A percentile compares a stretch with the other conserved stretches of the same genome.
These are phyloP conservation scores for Cystoderma amianthinum DNA, from an alignment of 768 basidiomycete genomes.

Conservation along the genomic window DNA sequence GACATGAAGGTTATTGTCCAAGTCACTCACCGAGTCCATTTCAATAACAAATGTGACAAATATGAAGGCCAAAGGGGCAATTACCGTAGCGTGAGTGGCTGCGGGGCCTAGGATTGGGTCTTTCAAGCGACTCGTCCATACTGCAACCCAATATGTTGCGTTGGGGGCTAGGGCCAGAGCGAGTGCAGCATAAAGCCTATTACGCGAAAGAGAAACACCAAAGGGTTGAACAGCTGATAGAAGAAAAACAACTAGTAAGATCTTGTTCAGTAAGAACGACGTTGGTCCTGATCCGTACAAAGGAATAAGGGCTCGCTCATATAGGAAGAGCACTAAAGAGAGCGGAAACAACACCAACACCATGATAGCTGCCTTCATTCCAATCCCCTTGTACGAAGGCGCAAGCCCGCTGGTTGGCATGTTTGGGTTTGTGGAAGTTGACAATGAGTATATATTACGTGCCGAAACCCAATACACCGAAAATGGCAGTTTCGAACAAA, in stretches of 20 bases:
- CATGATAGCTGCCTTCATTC: not conserved
- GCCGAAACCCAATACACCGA: too few relatives aligned
- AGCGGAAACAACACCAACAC: slow-evolving; percentile 19
- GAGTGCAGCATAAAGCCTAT: slow-evolving; percentile 28
- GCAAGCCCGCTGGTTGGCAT: not conserved
- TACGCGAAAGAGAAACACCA: slow-evolving; percentile 20
- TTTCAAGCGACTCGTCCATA: slow-evolving; percentile 46
- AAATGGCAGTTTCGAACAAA: too few relatives aligned
- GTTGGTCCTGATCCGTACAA: slow-evolving; percentile 62
- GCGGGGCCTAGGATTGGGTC: slow-evolving; percentile 53
- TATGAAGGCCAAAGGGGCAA: slow-evolving; percentile 51
- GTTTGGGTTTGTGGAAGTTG: too few relatives aligned
- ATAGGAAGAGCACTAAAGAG: slow-evolving; percentile 55
- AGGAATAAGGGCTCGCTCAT: slow-evolving; percentile 59
- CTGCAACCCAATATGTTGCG: slow-evolving; percentile 61
- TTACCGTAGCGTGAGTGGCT: slow-evolving; percentile 45
- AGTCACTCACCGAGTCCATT: slow-evolving; percentile 13
- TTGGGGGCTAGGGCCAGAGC: slow-evolving; percentile 45
- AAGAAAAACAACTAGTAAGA: slow-evolving; percentile 25
- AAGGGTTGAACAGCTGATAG: slow-evolving; percentile 32
- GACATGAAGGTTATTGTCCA: not conserved
- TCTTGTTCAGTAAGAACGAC: slow-evolving; percentile 34
- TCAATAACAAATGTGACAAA: slow-evolving; percentile 39
- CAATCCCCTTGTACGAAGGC: not conserved
- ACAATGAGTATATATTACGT: too few relatives aligned